Evolutionary conservation across 768 basidiomycete genomes (phyloP).

Genomic region (Pleurotus cornucopiae): DNA sequence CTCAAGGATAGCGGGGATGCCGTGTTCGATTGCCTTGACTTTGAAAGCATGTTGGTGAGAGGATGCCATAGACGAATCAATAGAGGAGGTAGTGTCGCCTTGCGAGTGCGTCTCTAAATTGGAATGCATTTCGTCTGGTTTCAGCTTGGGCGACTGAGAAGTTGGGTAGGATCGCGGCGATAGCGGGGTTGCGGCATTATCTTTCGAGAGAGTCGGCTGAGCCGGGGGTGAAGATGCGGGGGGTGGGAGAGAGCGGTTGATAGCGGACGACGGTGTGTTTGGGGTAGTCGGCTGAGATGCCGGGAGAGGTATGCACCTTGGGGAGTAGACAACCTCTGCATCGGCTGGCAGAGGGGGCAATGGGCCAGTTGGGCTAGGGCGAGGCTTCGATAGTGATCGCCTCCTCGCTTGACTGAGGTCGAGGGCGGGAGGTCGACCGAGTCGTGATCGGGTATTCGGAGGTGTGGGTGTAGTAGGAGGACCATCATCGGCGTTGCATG

Average conservation of each 20-base stretch:
- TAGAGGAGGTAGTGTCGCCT: conserved; percentile 18
- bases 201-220: neutral
- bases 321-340: neutral
- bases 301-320: conserved; percentile 12
- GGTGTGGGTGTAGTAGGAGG: neutral
- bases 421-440: conserved; percentile 2
- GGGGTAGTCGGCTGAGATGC: conserved; percentile 9
- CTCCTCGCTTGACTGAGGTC: conserved; percentile 2
- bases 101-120: conserved; percentile 22
- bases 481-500: too few species aligned
- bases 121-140: neutral
- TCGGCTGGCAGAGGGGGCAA: neutral
- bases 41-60: conserved; percentile 9
- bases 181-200: too few species aligned
- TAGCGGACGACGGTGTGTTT: conserved; percentile 15
- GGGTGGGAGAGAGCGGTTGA: conserved; percentile 9
- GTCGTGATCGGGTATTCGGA: neutral
- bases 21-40: conserved; percentile 13
- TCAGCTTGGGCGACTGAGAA: neutral
- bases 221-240: conserved; percentile 13
- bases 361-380: conserved; percentile 4
- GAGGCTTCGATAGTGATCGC: neutral
- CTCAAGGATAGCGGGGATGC: conserved; percentile 19
- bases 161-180: neutral
- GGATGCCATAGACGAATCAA: conserved; percentile 14